A percentile compares a stretch with the other conserved stretches of the same genome.
Conservation (phyloP, 2,329 filamentous ascomycete genomes). For the Madurella mycetomatis region DNA sequence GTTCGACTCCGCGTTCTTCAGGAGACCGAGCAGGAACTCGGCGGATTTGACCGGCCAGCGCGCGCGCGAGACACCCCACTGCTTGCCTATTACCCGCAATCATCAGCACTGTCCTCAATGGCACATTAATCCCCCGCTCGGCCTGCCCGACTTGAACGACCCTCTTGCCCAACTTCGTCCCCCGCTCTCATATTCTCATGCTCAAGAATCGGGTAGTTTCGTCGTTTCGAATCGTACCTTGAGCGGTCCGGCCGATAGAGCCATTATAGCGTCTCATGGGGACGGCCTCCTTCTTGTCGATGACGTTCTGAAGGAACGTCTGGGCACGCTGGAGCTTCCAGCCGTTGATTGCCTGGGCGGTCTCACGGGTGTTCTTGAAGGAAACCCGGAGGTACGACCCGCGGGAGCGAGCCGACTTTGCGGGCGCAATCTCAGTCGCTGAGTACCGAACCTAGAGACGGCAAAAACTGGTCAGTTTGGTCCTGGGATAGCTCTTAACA, state of each 20-base stretch:
- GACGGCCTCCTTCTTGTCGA: constrained; percentile 94
- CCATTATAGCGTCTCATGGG: constrained; percentile 98
- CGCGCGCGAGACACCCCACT: constrained; percentile 95
- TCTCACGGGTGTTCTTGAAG: constrained; percentile 99
- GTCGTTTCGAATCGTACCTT: constrained; percentile 67
- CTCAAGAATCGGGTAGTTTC: neutral
- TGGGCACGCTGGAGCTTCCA: constrained; percentile 96
- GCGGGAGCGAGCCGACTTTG: constrained; percentile 95
- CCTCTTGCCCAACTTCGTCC: neutral
- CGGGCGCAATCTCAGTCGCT: constrained; percentile 77
- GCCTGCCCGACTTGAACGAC: neutral
- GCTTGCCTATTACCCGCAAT: constrained; percentile 67
- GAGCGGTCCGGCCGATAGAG: constrained; percentile 89
- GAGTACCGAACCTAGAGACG: constrained; percentile 83
- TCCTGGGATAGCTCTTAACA: constrained; percentile 5
- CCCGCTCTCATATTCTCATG: neutral
- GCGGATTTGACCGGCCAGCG: constrained; percentile 99
- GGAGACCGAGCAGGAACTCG: constrained; percentile 93
- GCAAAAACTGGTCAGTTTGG: constrained; percentile 20
- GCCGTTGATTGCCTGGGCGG: constrained; percentile 98
- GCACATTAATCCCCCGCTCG: constrained; percentile 9
- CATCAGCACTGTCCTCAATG: constrained; percentile 23
- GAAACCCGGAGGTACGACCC: constrained; percentile 98
- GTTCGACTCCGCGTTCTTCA: constrained; percentile 97
- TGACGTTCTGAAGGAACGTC: constrained; percentile 96